Percentiles rank a stretch among this genome's conserved stretches.
Conservation (phyloP, 2,329 filamentous ascomycete genomes). For the Cordyceps javanica region DNA sequence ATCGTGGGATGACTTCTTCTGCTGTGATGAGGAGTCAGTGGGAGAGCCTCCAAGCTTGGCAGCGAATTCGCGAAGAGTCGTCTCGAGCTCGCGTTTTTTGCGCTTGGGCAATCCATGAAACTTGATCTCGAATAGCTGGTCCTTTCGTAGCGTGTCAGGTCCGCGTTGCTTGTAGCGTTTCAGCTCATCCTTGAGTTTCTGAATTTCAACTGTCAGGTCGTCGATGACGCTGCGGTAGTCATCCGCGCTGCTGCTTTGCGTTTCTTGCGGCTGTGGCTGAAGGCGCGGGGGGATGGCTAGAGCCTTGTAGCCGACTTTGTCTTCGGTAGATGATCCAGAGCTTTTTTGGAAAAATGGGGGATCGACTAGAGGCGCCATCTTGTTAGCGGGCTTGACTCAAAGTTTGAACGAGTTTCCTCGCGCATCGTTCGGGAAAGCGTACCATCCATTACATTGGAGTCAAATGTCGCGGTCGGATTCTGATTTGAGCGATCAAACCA, state of each 20-base stretch:
- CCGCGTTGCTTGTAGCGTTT: slow-evolving; percentile 64
- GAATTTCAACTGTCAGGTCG: slow-evolving; percentile 79
- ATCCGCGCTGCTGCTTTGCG: slow-evolving; percentile 58
- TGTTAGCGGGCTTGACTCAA: not conserved
- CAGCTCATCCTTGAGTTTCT: slow-evolving; percentile 66
- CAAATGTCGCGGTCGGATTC: slow-evolving; percentile 38
- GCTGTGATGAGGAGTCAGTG: slow-evolving; percentile 33
- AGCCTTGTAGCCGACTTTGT: slow-evolving; percentile 23
- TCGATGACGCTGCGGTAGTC: slow-evolving; percentile 81
- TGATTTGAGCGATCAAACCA: slow-evolving; percentile 52
- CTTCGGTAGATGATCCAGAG: slow-evolving; percentile 46
- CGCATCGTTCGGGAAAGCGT: slow-evolving; percentile 10
- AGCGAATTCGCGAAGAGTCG: slow-evolving; percentile 65
- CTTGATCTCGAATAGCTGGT: slow-evolving; percentile 78
- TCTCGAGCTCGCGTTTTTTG: slow-evolving; percentile 72
- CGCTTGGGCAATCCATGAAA: slow-evolving; percentile 65
- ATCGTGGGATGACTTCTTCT: slow-evolving; percentile 36
- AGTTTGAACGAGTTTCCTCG: not conserved
- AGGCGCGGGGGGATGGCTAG: slow-evolving; percentile 24
- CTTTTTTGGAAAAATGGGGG: slow-evolving; percentile 51
- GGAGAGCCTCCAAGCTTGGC: slow-evolving; percentile 51
- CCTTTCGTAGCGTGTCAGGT: slow-evolving; percentile 60
- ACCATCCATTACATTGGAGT: slow-evolving; percentile 44
- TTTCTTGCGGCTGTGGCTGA: slow-evolving; percentile 17
- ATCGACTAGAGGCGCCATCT: slow-evolving; percentile 31